These are phyloP conservation scores for Cucumis melo DNA, from an alignment of 306 rosid species.

Conservation along the genomic window DNA sequence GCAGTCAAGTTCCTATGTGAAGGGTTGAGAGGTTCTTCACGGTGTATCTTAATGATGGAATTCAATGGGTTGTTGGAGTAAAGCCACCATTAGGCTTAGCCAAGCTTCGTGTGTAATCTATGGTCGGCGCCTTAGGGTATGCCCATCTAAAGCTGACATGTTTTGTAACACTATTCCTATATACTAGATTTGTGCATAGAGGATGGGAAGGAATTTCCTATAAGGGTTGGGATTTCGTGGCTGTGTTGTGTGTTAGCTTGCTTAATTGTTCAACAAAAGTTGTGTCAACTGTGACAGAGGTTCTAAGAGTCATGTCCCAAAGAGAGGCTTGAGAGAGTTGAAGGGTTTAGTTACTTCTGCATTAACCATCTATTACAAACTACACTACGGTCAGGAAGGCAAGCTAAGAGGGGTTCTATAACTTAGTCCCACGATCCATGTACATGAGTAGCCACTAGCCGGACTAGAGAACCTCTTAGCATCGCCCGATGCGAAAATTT, in stretches of 20 bases:
- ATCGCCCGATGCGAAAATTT: no score
- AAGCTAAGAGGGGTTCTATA: no score
- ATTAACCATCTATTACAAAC: no score
- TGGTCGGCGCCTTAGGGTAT: no score
- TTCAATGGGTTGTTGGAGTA: not conserved
- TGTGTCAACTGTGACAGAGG: not conserved
- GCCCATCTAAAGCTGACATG: not conserved
- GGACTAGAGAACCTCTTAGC: no score
- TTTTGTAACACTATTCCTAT: not conserved
- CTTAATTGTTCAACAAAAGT: not conserved
- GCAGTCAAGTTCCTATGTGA: not conserved
- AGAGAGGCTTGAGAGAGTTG: not conserved
- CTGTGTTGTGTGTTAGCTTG: not conserved
- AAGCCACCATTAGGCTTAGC: not conserved
- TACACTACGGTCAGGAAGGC: no score
- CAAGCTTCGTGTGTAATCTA: not conserved
- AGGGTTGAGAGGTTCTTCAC: not conserved
- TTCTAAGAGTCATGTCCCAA: not conserved
- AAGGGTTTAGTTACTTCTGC: not conserved
- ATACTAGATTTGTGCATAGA: not conserved
- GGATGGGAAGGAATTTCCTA: not conserved
- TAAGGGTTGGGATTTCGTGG: not conserved
- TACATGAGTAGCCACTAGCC: no score
- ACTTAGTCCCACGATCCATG: no score
- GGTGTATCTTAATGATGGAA: not conserved